Percentiles rank a stretch among this genome's conserved stretches.
These are phyloP conservation scores for Mucor lusitanicus DNA, from an alignment of 371 early-diverging fungal species.

Conservation along the genomic window DNA sequence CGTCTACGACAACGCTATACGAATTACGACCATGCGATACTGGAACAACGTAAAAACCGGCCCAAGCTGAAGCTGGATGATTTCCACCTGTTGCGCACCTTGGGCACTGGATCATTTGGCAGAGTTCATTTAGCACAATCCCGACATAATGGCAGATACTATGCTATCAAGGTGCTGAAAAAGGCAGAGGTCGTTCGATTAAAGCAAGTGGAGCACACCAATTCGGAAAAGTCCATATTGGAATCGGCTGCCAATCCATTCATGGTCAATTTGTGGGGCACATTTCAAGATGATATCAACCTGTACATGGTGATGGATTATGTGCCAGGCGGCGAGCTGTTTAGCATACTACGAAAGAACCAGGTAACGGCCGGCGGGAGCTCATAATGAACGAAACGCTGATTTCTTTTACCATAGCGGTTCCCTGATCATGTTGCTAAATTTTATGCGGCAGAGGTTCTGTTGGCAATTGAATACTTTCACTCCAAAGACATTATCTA, in stretches of 20 bases:
- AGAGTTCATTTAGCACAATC: slow-evolving; percentile 92
- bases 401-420: slow-evolving; percentile 53
- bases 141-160: slow-evolving; percentile 76
- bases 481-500: slow-evolving; percentile 89
- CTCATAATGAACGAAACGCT: too few relatives aligned
- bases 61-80: slow-evolving; percentile 68
- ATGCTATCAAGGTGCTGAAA: slow-evolving; percentile 97
- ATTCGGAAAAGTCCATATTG: slow-evolving; percentile 89
- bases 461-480: slow-evolving; percentile 82
- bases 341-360: slow-evolving; percentile 75
- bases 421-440: slow-evolving; percentile 90
- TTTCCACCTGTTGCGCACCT: slow-evolving; percentile 71
- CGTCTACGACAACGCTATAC: slow-evolving; percentile 7
- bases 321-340: slow-evolving; percentile 94
- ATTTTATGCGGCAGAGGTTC: slow-evolving; percentile 78
- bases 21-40: slow-evolving; percentile 15
- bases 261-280: slow-evolving; percentile 88
- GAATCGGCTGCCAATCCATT: slow-evolving; percentile 84
- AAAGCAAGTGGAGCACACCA: slow-evolving; percentile 94
- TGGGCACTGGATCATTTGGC: slow-evolving; percentile 99
- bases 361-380: slow-evolving; percentile 38
- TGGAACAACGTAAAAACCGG: slow-evolving; percentile 25
- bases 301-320: slow-evolving; percentile 96
- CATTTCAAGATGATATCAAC: slow-evolving; percentile 88
- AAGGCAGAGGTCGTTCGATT: slow-evolving; percentile 92